Conservation (phyloP, 306 rosid genomes). For the Quercus mongolica region DNA sequence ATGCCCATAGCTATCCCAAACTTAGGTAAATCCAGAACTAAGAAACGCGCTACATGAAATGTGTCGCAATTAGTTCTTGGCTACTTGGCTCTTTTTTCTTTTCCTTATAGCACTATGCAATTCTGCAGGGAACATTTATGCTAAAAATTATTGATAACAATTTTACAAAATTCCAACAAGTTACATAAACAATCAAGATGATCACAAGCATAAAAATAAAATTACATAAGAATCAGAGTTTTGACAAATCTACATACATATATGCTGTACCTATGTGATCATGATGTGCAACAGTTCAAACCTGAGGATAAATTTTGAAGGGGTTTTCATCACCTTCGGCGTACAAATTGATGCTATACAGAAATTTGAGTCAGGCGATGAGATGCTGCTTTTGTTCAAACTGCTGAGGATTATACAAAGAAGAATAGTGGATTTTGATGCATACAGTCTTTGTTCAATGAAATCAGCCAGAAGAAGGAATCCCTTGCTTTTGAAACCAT, state of each 20-base stretch:
- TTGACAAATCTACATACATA: slow-evolving; percentile 33
- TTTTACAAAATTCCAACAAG: slow-evolving; percentile 18
- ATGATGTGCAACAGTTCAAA: background rate
- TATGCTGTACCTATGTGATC: slow-evolving; percentile 10
- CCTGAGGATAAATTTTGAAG: slow-evolving; percentile 1
- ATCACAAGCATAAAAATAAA: slow-evolving; percentile 25
- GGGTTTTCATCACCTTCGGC: slow-evolving; percentile 7
- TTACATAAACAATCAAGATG: slow-evolving; percentile 9
- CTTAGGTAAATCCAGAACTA: background rate
- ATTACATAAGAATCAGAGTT: slow-evolving; percentile 25
- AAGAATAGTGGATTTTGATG: slow-evolving; percentile 11
- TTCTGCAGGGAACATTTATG: background rate
- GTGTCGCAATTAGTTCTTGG: background rate
- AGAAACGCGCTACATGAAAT: background rate
- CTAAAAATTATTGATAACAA: slow-evolving; percentile 13
- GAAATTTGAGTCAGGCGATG: slow-evolving; percentile 15
- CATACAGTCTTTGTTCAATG: background rate
- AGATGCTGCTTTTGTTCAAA: slow-evolving; percentile 19
- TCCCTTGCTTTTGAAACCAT: slow-evolving; percentile 92
- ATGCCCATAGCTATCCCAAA: background rate
- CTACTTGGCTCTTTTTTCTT: background rate
- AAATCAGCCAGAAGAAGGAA: slow-evolving; percentile 52
- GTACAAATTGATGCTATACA: slow-evolving; percentile 40
- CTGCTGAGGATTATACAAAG: slow-evolving; percentile 8
- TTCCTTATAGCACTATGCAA: background rate